Evolutionary conservation across 2,329 filamentous ascomycete species (phyloP), one percentile per base, ranked within the genome.

Genomic region (Nothopassalora personata): DNA sequence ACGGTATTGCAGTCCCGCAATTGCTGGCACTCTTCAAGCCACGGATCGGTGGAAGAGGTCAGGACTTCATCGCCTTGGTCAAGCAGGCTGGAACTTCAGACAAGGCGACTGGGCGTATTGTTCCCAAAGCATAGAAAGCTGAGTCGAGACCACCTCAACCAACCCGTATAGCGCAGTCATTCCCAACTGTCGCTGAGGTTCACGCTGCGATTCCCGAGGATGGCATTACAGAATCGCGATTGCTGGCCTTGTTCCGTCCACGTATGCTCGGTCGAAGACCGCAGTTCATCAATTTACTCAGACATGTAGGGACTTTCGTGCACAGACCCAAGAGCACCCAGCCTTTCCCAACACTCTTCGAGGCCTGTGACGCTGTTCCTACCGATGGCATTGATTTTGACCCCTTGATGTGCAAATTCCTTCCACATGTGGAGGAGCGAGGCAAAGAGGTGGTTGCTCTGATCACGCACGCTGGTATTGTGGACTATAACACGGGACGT

Each of bases 31-130:
- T 68, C 27, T 80, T 80, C 71, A 77, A 73, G 66, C 67, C 67
- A 3, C 71, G 75, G 15, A 68, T 79, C 18, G 71, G 72, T 43
- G 72, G 73, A 36, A 68, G 64, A 18, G 74, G 74, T 30, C 45
- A 57, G 28, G 66, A 72, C 4, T 80, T 80, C 61, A 79, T 79
- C 54, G 67, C 66, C n/a, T 65, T 78, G 30, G 77, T 79, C 61
- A 78, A 76, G 66, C 57, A 66, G 50, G 71, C 68, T 9, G 71
- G 70, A 9, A 65, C 58, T 48, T 65, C 67, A 54, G 64, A 70
- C 54, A 61, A 61, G 49, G 63, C 52, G 19, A 68, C 59, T 47
- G 62, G 62, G 15, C 64, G 58, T 51, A 70, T 70, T 43, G 54
- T 63, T 57, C 65, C 60, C 15, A 68, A 67, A 59, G 56, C 57